Evolutionary conservation across 2,329 filamentous ascomycete species (phyloP).

Genomic region (Atkinsonella texensis): DNA sequence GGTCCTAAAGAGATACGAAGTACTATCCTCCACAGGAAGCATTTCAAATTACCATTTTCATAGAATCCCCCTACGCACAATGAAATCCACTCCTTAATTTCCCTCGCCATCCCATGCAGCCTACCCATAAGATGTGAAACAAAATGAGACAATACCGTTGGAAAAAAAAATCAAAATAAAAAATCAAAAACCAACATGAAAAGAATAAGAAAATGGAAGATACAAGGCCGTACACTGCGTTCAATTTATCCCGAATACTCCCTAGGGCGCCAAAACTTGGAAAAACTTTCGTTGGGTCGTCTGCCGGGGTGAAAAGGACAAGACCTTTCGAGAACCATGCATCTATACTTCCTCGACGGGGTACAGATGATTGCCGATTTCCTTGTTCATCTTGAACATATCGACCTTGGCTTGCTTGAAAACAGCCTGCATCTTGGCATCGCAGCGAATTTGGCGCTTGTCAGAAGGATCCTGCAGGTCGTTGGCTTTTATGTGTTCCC

Average conservation of each 20-base stretch:
- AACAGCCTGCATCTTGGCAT: constrained; percentile 80
- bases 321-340: background rate
- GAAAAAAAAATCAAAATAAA: background rate
- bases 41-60: background rate
- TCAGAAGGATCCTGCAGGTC: constrained; percentile 84
- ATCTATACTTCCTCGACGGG: constrained; percentile 56
- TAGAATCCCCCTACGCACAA: background rate
- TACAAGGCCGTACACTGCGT: background rate
- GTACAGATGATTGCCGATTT: constrained; percentile 81
- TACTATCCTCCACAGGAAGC: background rate
- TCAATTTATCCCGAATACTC: constrained; percentile 4
- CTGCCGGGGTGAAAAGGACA: background rate
- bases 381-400: constrained; percentile 99
- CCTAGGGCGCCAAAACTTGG: constrained; percentile 8
- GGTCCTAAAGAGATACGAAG: background rate
- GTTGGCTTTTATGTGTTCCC: constrained; percentile 85
- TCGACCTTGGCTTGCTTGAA: constrained; percentile 87
- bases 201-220: constrained; percentile 2
- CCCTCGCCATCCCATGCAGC: constrained; percentile 8
- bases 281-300: background rate
- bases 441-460: constrained; percentile 85
- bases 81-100: background rate
- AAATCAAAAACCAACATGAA: background rate
- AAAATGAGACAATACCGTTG: background rate
- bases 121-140: constrained; percentile 4